Evolutionary conservation across 345 rosid species (phyloP), one percentile per base, ranked within the genome.

Genomic region (Acer campestre): DNA sequence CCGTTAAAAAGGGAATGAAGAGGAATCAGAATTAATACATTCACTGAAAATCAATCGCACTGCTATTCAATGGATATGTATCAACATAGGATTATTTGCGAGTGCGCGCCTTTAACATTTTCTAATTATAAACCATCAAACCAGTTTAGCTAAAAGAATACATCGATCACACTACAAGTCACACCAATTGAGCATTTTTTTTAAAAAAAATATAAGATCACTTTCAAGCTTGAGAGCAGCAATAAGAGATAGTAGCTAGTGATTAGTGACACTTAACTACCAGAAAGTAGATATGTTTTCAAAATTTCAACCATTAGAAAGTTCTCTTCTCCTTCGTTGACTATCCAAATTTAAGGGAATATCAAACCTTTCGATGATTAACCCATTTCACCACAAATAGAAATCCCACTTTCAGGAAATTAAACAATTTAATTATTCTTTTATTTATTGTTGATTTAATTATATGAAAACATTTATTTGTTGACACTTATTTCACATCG

Each of bases 401-500:
- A 49, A 46, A 62, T 64, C 9, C 48, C 70, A 74, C 48, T 58
- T 56, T 35, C 16, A 38, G 2, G 1, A 3, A 14, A 22, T 66
- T 16, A 31, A 38, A 42, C 46, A 42, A 42, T 8, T 42, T 40
- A 5, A 40, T 40, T 42, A 35, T 35, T 35, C 38, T 35, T 35
- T 35, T 35, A 35, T 35, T 35, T 35, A 4, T 35, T 35, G 38
- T 35, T 35, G 38, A 35, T 35, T 35, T 25, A 25, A 25, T 25
- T 35, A 35, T 35, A 0, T 35, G 38, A 35, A 4, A 31, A 35
- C 9, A 42, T 31, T 12, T 23, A 11, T 13, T 51, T 72, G 23
- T 69, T 55, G 81, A 16, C 38, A 56, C 1, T 35, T 35, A 74
- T 64, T 80, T 77, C 72, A 74, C 78, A 29, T 78, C 64, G 8